Percentiles rank a stretch among this genome's conserved stretches.
Evolutionary conservation across 495 filamentous ascomycete genomes (phyloP).

Genomic region (Hyaloscypha bicolor): DNA sequence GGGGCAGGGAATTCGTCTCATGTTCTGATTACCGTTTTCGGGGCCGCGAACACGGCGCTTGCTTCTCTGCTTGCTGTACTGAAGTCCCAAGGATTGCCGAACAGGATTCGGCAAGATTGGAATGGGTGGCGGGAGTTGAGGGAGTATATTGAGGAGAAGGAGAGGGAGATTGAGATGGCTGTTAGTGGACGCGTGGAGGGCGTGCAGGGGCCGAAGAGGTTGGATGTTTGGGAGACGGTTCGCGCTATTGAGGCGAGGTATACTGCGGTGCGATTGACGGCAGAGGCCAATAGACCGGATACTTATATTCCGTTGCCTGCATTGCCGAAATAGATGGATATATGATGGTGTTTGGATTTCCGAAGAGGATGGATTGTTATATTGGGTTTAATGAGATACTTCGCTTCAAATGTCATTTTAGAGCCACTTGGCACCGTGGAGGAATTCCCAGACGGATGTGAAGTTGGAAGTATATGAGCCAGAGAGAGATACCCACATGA

Average conservation of each 20-base stretch:
- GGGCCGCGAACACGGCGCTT: slow-evolving; percentile 38
- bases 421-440: too few relatives aligned
- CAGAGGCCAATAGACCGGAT: slow-evolving; percentile 28
- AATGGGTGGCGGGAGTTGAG: slow-evolving; percentile 33
- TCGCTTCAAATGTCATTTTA: too few relatives aligned
- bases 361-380: too few relatives aligned
- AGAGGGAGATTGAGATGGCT: slow-evolving; percentile 29
- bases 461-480: too few relatives aligned
- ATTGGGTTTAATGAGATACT: too few relatives aligned
- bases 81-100: slow-evolving; percentile 37
- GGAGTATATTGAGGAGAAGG: slow-evolving; percentile 36
- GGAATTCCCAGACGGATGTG: too few relatives aligned
- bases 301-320: slow-evolving; percentile 17
- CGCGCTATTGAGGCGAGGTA: slow-evolving; percentile 23
- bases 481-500: too few relatives aligned
- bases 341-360: neutral
- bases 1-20: slow-evolving; percentile 28
- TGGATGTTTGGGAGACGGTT: slow-evolving; percentile 21
- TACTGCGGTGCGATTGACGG: slow-evolving; percentile 13
- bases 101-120: slow-evolving; percentile 37
- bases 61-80: slow-evolving; percentile 37
- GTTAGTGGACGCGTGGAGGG: slow-evolving; percentile 10
- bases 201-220: neutral
- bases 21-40: slow-evolving; percentile 33
- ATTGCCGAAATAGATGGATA: neutral